Base-by-base conservation (phyloP, 2,329 filamentous ascomycete species). In the Aspergillus transmontanensis region DNA sequence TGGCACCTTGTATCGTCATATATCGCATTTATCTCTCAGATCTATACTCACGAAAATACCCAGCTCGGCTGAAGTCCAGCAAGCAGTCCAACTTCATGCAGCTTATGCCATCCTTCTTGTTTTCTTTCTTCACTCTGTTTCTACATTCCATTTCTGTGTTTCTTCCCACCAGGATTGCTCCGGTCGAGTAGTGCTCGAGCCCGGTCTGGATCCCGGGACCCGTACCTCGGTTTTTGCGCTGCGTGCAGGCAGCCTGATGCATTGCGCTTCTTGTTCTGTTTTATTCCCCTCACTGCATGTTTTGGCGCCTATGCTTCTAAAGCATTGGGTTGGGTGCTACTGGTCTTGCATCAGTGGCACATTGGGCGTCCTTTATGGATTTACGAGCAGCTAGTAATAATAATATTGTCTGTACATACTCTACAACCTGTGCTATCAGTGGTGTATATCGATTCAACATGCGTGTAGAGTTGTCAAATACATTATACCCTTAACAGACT, bases 321-420 rank as follows among this genome's bases (percentile, higher is more conserved):
- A 58, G 56, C 60, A 58, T 62, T 58, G 48, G 56, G 28, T 41
- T 63, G 46, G 59, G 56, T 48, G 45, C 55, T 61, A 46, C 63
- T 57, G 21, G 28, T 56, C 53, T 61, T 63, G 60, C 53, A 61
- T 63, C 46, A 50, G 56, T 54, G 61, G 48, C 55, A 56, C 60
- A 19, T 41, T 51, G 36, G 62, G 61, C 62, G 59, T 58, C 53
- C 64, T 32, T 62, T 60, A 51, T 66, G 62, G 63, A 56, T 55
- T 65, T 61, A 61, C 62, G 62, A 67, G 60, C 63, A 66, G 62
- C 43, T 58, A 58, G 34, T 70, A 69, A 63, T 69, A 69, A 63
- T 70, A 70, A 68, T 69, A 66, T 57, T 50, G 61, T 60, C 60
- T 66, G 66, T 70, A 68, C 63, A 69, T 70, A 55, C 32, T 55